These are phyloP conservation scores for Globisporangium abappressorium DNA, from an alignment of 352 stramenopile genomes.

Conservation along the genomic window DNA sequence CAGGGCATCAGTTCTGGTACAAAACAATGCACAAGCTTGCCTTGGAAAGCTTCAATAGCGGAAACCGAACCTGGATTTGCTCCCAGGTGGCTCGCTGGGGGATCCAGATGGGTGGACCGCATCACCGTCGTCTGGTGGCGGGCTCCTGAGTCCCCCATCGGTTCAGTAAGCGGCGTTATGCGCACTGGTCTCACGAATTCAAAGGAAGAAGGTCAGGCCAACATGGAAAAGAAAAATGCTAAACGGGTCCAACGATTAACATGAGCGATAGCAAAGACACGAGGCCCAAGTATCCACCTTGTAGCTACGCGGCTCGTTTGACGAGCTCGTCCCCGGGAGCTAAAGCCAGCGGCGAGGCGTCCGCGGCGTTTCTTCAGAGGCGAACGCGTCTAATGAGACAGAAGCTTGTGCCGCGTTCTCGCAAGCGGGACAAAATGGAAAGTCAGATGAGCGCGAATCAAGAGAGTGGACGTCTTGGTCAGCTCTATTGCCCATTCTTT, in stretches of 20 bases:
- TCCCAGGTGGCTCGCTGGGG: not conserved
- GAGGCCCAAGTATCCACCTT: not conserved
- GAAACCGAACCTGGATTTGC: not conserved
- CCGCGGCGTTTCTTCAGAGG: not conserved
- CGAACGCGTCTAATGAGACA: not conserved
- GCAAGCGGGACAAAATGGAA: not conserved
- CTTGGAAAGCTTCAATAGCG: too few relatives aligned
- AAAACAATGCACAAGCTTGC: too few relatives aligned
- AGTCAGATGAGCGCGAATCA: slow-evolving; percentile 2
- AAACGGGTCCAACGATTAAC: not conserved
- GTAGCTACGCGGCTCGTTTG: not conserved
- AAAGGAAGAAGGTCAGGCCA: not conserved
- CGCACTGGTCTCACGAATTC: not conserved
- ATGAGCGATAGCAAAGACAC: not conserved
- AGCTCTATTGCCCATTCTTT: not conserved
- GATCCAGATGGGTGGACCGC: not conserved
- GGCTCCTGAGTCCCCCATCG: too few relatives aligned
- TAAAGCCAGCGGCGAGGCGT: not conserved
- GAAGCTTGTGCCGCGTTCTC: not conserved
- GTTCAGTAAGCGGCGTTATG: not conserved
- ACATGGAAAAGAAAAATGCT: not conserved
- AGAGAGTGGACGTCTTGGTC: slow-evolving; percentile 5
- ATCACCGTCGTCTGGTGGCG: not conserved
- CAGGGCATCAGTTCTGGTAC: too few relatives aligned
- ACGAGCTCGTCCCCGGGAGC: not conserved